phyloP scores from a whole-genome alignment of 1,284 basidiomycete species.

The Trametes pubescens region DNA sequence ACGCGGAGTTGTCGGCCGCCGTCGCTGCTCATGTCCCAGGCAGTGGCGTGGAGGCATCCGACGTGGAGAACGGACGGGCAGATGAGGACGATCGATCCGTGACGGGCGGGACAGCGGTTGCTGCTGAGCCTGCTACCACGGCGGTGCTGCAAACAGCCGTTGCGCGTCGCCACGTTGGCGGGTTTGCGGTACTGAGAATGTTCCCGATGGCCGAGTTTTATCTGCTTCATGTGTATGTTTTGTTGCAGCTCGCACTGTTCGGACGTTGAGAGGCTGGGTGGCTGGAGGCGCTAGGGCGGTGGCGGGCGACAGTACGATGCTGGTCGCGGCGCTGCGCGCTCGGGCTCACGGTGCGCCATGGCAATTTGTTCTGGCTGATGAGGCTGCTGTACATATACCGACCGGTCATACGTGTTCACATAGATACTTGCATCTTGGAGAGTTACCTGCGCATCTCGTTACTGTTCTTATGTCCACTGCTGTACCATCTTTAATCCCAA shows the following conservation, averaged over 20 bases:
- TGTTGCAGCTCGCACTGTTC: slow-evolving; percentile 41
- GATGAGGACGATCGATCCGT: slow-evolving; percentile 21
- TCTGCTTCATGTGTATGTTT: slow-evolving; percentile 59
- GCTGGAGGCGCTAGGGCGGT: not conserved
- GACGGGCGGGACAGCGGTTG: slow-evolving; percentile 17
- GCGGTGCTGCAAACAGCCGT: slow-evolving; percentile 27
- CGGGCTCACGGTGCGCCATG: slow-evolving; percentile 17
- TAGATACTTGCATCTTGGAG: slow-evolving; percentile 20
- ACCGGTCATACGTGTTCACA: slow-evolving; percentile 1
- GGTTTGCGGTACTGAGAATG: slow-evolving; percentile 48
- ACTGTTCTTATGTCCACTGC: slow-evolving; percentile 7
- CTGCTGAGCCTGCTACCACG: slow-evolving; percentile 10
- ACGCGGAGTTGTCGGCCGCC: slow-evolving; percentile 27
- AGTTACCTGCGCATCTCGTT: not conserved
- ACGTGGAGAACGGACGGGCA: slow-evolving; percentile 16
- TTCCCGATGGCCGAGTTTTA: slow-evolving; percentile 57
- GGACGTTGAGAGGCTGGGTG: slow-evolving; percentile 17
- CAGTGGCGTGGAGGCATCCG: slow-evolving; percentile 11
- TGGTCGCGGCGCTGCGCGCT: slow-evolving; percentile 4
- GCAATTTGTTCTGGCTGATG: slow-evolving; percentile 26
- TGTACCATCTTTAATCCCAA: slow-evolving; percentile 11
- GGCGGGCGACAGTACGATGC: slow-evolving; percentile 3
- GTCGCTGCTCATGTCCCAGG: not conserved
- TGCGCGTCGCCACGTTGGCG: slow-evolving; percentile 49
- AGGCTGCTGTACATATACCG: slow-evolving; percentile 2